These are phyloP conservation scores for Colletotrichum phormii DNA, from an alignment of 2,329 filamentous ascomycete species.

Conservation along the genomic window DNA sequence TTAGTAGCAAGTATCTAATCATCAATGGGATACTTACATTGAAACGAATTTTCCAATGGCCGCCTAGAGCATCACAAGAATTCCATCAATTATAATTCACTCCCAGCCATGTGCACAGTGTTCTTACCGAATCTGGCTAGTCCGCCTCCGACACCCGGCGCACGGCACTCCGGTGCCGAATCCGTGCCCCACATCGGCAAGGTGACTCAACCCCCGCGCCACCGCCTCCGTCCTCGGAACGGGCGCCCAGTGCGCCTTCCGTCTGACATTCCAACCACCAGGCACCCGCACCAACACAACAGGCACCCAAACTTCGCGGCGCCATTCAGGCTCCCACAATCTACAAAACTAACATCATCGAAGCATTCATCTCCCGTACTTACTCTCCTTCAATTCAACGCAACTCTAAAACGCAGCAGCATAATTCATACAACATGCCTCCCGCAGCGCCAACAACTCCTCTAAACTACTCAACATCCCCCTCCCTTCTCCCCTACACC, in stretches of 20 bases:
- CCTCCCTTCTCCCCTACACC: slow-evolving; percentile 16
- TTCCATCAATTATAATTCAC: background rate
- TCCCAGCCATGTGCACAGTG: background rate
- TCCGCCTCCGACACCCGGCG: background rate
- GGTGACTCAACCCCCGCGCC: background rate
- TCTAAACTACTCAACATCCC: slow-evolving; percentile 28
- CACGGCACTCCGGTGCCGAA: background rate
- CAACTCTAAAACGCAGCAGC: background rate
- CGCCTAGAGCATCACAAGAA: background rate
- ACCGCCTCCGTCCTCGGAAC: slow-evolving; percentile 6
- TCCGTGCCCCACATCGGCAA: slow-evolving; percentile 15
- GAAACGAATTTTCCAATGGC: background rate
- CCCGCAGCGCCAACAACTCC: slow-evolving; percentile 29
- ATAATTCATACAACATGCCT: slow-evolving; percentile 20
- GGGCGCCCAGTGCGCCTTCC: background rate
- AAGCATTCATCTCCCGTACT: background rate
- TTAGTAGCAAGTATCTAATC: too few relatives aligned
- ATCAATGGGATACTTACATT: too few relatives aligned
- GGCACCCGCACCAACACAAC: background rate
- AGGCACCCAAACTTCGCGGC: background rate
- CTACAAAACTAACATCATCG: background rate
- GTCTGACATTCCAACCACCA: slow-evolving; percentile 21
- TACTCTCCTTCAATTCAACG: background rate
- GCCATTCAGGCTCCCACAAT: background rate
- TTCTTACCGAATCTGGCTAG: background rate